These are phyloP conservation scores for Aspergillus sp. DNA, from an alignment of 2,329 filamentous ascomycete genomes.

Conservation along the genomic window DNA sequence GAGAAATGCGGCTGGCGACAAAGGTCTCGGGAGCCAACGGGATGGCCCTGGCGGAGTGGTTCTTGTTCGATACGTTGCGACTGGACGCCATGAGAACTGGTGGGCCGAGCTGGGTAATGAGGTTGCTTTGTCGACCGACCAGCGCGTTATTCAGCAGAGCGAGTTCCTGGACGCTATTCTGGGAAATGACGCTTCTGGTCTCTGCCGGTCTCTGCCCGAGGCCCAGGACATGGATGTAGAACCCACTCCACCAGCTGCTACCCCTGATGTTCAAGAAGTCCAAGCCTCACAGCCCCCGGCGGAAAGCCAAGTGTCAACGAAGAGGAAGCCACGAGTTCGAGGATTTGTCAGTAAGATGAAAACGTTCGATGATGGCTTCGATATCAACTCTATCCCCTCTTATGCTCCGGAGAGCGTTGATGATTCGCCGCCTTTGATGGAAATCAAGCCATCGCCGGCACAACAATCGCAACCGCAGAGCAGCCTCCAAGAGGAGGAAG, in stretches of 20 bases:
- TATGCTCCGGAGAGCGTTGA: constrained; percentile 31
- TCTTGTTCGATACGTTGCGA: constrained; percentile 70
- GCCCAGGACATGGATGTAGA: constrained; percentile 30
- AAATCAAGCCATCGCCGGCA: constrained; percentile 22
- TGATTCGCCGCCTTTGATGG: constrained; percentile 21
- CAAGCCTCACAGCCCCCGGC: constrained; percentile 18
- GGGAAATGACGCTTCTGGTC: constrained; percentile 70
- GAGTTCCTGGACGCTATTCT: constrained; percentile 91
- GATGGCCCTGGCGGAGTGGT: constrained; percentile 70
- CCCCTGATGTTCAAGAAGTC: constrained; percentile 14
- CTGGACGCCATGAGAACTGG: constrained; percentile 64
- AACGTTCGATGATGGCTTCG: constrained; percentile 68
- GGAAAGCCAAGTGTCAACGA: constrained; percentile 21
- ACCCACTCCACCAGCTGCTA: constrained; percentile 4
- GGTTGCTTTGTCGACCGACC: constrained; percentile 72
- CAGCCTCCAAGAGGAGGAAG: constrained; percentile 21
- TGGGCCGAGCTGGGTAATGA: constrained; percentile 67
- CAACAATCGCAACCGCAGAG: constrained; percentile 32
- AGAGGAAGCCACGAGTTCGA: constrained; percentile 31
- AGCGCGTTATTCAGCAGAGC: constrained; percentile 82
- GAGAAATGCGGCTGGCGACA: constrained; percentile 72
- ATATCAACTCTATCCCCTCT: constrained; percentile 43
- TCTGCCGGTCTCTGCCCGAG: constrained; percentile 66
- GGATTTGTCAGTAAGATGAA: constrained; percentile 61
- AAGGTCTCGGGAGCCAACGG: constrained; percentile 65